phyloP scores from a whole-genome alignment of 2,329 filamentous ascomycete species.

The Paracoccidioides brasiliensis region DNA sequence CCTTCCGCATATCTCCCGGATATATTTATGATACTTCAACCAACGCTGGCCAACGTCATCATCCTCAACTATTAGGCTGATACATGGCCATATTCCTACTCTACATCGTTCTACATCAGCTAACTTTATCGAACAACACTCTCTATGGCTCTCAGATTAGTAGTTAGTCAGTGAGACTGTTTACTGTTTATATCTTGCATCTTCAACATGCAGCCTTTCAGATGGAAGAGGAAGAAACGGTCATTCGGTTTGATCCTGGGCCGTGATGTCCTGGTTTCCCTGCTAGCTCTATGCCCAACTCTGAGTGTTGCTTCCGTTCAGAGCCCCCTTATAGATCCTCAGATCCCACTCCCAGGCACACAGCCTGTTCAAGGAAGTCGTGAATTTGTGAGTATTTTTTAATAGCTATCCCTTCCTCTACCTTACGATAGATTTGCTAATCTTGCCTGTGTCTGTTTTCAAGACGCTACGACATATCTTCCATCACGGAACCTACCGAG shows the following conservation, averaged over 20 bases:
- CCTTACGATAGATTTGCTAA: neutral
- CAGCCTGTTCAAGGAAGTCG: constrained; percentile 15
- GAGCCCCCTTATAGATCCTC: constrained; percentile 22
- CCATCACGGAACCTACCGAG: constrained; percentile 72
- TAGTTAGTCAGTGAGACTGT: neutral
- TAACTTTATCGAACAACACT: neutral
- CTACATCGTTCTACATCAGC: neutral
- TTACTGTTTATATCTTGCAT: neutral
- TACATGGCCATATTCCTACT: neutral
- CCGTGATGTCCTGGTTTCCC: neutral
- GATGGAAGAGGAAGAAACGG: constrained; percentile 3
- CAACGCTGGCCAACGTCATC: neutral
- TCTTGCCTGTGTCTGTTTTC: neutral
- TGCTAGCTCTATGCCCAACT: constrained; percentile 1
- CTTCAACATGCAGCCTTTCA: constrained; percentile 1
- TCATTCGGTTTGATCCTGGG: neutral
- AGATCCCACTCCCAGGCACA: constrained; percentile 18
- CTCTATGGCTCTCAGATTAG: neutral
- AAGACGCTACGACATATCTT: constrained; percentile 67
- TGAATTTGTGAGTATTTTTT: constrained; percentile 24
- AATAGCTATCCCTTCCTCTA: too few species aligned
- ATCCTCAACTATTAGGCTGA: neutral
- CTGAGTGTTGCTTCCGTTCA: constrained; percentile 16
- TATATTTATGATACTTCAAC: neutral
- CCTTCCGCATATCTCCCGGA: neutral